These are phyloP conservation scores for Neocatenulostroma microsporum DNA, from an alignment of 2,329 filamentous ascomycete species.

Conservation along the genomic window DNA sequence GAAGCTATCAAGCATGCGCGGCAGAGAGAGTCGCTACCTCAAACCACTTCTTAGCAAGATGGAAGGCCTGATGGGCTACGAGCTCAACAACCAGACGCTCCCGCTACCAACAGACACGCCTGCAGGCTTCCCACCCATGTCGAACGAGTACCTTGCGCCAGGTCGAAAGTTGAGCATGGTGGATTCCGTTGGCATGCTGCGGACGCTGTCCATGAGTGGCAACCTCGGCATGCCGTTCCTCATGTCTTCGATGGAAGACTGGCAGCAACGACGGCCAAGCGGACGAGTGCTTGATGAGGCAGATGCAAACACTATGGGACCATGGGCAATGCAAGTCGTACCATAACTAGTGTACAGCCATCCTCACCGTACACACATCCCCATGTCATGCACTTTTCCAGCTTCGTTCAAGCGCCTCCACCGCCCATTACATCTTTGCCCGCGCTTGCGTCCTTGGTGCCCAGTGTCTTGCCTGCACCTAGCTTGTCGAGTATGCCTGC, in stretches of 20 bases:
- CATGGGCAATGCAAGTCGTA: too few relatives aligned
- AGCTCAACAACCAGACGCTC: too few relatives aligned
- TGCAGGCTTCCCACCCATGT: slow-evolving; percentile 1
- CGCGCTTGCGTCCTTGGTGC: too few relatives aligned
- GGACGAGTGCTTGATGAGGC: slow-evolving; percentile 16
- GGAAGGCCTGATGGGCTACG: slow-evolving; percentile 25
- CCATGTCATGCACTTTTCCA: too few relatives aligned
- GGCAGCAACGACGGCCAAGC: slow-evolving; percentile 15
- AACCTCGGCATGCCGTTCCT: slow-evolving; percentile 22
- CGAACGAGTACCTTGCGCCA: background rate
- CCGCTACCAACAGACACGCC: too few relatives aligned
- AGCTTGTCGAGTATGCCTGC: slow-evolving; percentile 6
- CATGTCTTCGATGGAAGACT: slow-evolving; percentile 8
- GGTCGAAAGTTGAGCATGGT: slow-evolving; percentile 16
- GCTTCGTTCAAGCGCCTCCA: too few relatives aligned
- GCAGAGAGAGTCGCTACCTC: slow-evolving; percentile 30
- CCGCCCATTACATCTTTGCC: too few relatives aligned
- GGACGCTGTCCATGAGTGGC: slow-evolving; percentile 23
- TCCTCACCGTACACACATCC: too few relatives aligned
- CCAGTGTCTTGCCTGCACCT: slow-evolving; percentile 6
- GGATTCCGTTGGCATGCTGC: slow-evolving; percentile 24
- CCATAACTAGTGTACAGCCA: too few relatives aligned
- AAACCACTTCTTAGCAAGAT: slow-evolving; percentile 27
- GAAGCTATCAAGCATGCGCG: slow-evolving; percentile 28
- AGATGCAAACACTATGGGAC: slow-evolving; percentile 10